These are phyloP conservation scores for Acanthamoeba culbertsoni DNA, from an alignment of 208 protist species.

Conservation along the genomic window DNA sequence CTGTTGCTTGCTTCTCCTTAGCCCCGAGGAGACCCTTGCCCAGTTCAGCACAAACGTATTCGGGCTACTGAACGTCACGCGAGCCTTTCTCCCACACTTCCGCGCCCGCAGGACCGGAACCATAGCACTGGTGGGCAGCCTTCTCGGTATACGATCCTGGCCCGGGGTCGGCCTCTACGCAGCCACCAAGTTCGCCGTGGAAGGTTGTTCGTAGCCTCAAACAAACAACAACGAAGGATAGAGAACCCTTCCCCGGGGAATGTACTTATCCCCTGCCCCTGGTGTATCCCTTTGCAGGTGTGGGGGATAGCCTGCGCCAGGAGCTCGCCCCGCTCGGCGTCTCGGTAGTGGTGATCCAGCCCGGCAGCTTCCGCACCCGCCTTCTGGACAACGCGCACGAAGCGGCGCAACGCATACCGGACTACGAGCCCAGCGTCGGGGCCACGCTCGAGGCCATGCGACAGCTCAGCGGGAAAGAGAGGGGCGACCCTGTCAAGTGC, in stretches of 20 bases:
- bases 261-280: background rate
- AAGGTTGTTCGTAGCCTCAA: conserved; percentile 14
- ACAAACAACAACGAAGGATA: no score
- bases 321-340: conserved; percentile 50
- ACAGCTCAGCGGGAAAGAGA: background rate
- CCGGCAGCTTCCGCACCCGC: conserved; percentile 51
- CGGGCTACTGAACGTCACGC: background rate
- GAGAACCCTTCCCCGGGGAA: background rate
- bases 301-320: background rate
- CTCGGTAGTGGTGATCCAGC: conserved; percentile 36
- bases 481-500: conserved; percentile 47
- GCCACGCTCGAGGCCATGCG: background rate
- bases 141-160: background rate
- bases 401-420: background rate
- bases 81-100: conserved; percentile 54
- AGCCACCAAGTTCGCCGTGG: conserved; percentile 60
- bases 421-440: no score
- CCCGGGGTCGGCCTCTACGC: conserved; percentile 30
- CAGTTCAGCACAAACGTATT: conserved; percentile 56
- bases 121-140: conserved; percentile 5
- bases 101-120: background rate
- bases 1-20: no score
- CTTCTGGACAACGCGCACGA: no score
- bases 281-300: background rate
- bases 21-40: background rate